Evolutionary conservation across 176 grass and related monocot species (phyloP), one percentile per base, ranked within the genome.

Genomic region (Lolium perenne): DNA sequence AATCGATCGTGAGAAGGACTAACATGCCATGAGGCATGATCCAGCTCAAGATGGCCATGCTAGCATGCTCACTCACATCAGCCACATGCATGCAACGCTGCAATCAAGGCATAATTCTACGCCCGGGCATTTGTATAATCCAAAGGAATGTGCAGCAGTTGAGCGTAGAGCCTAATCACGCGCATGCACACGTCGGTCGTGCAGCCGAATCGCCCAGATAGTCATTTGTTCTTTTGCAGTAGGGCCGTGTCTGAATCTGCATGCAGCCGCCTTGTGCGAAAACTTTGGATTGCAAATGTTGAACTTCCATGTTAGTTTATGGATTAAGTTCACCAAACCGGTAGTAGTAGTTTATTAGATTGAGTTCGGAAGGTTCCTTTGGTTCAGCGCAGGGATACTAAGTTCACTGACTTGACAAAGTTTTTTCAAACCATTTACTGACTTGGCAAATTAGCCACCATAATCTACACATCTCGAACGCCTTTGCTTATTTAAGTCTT

Each of bases 261-360:
- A 71, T 65, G 59, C 56, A 71, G 84, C 84, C 74, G 80, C 48
- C 80, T 25, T 66, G 4, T 65, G 35, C 38, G 80, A 57, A 47
- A 48, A 79, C 51, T 10, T 47, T 25, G 35, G 61, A 25, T 13
- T 43, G 20, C 17, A 45, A 67, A 63, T 74, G 79, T 63, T 35
- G 14, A 70, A 20, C 50, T 7, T 43, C 0, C 53, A 4, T 22
- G 74, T 48, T 90, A 84, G 58, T 80, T 84, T 84, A 91, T 51
- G 49, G 68, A 7, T 84, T 76, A 67, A 76, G 85, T 87, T 80
- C 81, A 91, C 89, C 76, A 80, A 84, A 75, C 68, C 45, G 2
- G n/a, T 66, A 71, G 17, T 66, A 71, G 17, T 71, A 58, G 17
- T 75, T 80, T 82, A 7, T 20, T 79, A 83, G 32, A 22, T 16